phyloP scores from a whole-genome alignment of 23 red algal species.

The Chondrus crispus region DNA sequence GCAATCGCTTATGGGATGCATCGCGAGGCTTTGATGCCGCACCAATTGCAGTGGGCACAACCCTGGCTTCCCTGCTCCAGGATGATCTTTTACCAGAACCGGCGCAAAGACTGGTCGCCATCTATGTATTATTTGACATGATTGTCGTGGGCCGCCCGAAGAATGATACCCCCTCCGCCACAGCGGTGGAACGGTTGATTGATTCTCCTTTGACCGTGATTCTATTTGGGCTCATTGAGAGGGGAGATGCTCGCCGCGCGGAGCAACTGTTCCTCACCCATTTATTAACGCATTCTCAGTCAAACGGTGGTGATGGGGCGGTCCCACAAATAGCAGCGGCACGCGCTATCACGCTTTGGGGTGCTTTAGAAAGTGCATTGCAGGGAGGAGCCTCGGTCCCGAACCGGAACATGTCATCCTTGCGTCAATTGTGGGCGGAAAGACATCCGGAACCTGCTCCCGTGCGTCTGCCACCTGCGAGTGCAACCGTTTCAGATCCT shows the following conservation, averaged over 20 bases:
- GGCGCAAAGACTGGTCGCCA: slow-evolving; percentile 37
- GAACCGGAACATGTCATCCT: slow-evolving; percentile 31
- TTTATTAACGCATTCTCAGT: slow-evolving; percentile 35
- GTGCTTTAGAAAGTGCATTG: slow-evolving; percentile 50
- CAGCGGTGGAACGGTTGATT: slow-evolving; percentile 47
- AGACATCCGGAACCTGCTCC: slow-evolving; percentile 23
- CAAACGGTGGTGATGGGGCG: background rate
- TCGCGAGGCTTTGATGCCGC: background rate
- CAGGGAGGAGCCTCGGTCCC: slow-evolving; percentile 40
- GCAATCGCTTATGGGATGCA: slow-evolving; percentile 28
- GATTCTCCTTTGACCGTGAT: slow-evolving; percentile 40
- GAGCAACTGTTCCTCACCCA: slow-evolving; percentile 63
- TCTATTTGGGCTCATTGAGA: slow-evolving; percentile 37
- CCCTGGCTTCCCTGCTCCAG: slow-evolving; percentile 59
- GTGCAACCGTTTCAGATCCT: slow-evolving; percentile 41
- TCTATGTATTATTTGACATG: slow-evolving; percentile 65
- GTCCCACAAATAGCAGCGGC: slow-evolving; percentile 39
- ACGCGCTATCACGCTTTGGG: slow-evolving; percentile 10
- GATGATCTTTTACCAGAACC: slow-evolving; percentile 51
- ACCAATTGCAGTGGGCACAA: slow-evolving; percentile 1
- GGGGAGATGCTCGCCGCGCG: background rate
- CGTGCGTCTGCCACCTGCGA: slow-evolving; percentile 16
- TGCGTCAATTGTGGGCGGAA: slow-evolving; percentile 24
- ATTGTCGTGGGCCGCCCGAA: slow-evolving; percentile 8
- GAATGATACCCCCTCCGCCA: background rate